phyloP scores from a whole-genome alignment of 1,139 yeast genomes.

The Suhomyces anneliseae region DNA sequence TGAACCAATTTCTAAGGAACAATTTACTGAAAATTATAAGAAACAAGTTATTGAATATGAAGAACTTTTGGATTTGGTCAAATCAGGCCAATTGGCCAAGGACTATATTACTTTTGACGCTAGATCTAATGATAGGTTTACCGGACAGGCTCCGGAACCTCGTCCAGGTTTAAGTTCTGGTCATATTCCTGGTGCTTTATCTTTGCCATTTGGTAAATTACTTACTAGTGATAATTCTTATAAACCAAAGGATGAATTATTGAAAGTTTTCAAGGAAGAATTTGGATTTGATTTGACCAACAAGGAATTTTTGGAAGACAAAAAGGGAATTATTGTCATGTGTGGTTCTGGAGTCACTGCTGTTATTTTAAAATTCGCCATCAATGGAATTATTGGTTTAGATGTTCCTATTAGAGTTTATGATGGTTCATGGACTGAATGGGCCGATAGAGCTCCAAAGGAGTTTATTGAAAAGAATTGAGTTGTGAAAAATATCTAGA shows the following conservation, averaged over 20 bases:
- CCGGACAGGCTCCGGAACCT: slow-evolving; percentile 83
- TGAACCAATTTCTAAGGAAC: slow-evolving; percentile 23
- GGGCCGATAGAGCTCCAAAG: slow-evolving; percentile 48
- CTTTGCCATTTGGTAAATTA: slow-evolving; percentile 72
- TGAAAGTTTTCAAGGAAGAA: slow-evolving; percentile 43
- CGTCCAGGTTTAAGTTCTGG: slow-evolving; percentile 86
- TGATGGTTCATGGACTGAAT: slow-evolving; percentile 95
- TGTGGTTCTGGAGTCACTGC: slow-evolving; percentile 98
- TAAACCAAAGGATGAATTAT: slow-evolving; percentile 47
- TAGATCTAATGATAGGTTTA: slow-evolving; percentile 71
- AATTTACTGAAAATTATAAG: slow-evolving; percentile 32
- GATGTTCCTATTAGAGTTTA: slow-evolving; percentile 70
- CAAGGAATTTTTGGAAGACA: slow-evolving; percentile 23
- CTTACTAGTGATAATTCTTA: slow-evolving; percentile 50
- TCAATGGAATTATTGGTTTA: slow-evolving; percentile 53
- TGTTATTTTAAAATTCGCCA: slow-evolving; percentile 63
- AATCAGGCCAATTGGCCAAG: slow-evolving; percentile 44
- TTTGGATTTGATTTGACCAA: slow-evolving; percentile 34
- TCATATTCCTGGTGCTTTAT: slow-evolving; percentile 78
- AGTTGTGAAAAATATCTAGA: too few species aligned
- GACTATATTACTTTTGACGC: slow-evolving; percentile 74
- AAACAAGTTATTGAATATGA: slow-evolving; percentile 62
- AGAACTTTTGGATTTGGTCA: slow-evolving; percentile 58
- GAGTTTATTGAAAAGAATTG: slow-evolving; percentile 30
- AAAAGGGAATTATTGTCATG: slow-evolving; percentile 73